Base-by-base conservation (phyloP, 805 yeast genomes). In the Metschnikowia orientalis region DNA sequence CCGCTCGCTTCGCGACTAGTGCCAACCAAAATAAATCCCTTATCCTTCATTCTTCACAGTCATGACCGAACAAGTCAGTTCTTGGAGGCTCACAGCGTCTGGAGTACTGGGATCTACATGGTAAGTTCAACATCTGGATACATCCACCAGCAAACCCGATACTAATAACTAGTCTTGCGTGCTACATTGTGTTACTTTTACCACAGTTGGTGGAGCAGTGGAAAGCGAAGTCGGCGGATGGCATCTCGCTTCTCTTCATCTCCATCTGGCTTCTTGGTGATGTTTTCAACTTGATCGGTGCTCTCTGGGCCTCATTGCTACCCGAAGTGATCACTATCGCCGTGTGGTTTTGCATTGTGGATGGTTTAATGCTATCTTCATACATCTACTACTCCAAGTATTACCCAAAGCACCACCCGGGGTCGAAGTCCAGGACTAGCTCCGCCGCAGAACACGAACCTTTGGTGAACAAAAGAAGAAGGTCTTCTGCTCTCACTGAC, bases 201-300 rank as follows among this genome's bases (percentile, higher is more conserved):
- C 92, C 94, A 1, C 94, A 83, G 53, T 67, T 83, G 28, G 70
- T 83, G 16, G 94, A 83, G 53, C 90, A 83, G 58, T 84, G 88
- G 88, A 59, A 83, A 34, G 58, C 77, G 34, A 77, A 83, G 50
- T 71, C 78, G 11, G 84, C 87, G 4, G 89, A 81, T 20, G 94
- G 94, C 5, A 76, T 83, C 15, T 75, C 90, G 23, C 68, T 80
- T 19, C 72, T 79, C 5, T 82, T 84, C 47, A 68, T 83, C 16
- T 44, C 71, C 8, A 71, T 79, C 32, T 83, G 92, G 92, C 69
- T 80, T 23, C 45, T 77, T 11, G 92, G 92, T 3, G 94, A 83
- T 48, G 32, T 82, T 6, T 67, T 78, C 43, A 84, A 83, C 51
- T 62, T 84, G 22, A 48, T 64, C 1, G 94, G 94, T 2, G 63